A percentile compares a stretch with the other conserved stretches of the same genome.
phyloP scores from a whole-genome alignment of 164 flowering plant species.

The Tetrastigma voinierianum region DNA sequence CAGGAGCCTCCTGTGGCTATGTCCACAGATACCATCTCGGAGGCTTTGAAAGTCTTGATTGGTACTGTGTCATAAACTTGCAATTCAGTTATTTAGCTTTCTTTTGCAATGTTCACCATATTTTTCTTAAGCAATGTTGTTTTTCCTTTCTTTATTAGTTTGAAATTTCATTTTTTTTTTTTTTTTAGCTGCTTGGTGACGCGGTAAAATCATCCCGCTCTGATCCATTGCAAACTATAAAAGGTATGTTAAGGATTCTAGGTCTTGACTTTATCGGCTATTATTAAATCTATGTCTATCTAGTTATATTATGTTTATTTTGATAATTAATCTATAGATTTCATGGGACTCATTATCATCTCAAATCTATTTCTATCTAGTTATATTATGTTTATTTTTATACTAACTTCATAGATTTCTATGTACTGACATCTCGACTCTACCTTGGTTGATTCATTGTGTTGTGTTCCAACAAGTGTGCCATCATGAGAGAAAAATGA shows the following conservation, averaged over 20 bases:
- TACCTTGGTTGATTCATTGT: too few relatives aligned
- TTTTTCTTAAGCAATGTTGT: neutral
- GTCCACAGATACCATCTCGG: conserved; percentile 48
- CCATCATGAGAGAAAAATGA: too few relatives aligned
- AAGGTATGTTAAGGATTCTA: conserved; percentile 42
- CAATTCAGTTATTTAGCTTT: neutral
- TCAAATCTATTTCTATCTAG: too few relatives aligned
- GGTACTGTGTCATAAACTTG: conserved; percentile 38
- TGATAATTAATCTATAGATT: too few relatives aligned
- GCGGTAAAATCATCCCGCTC: conserved; percentile 71
- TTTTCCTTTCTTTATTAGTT: neutral
- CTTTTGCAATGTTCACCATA: neutral
- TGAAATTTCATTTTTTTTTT: neutral
- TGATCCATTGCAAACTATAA: conserved; percentile 80
- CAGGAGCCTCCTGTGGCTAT: conserved; percentile 54
- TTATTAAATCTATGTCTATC: too few relatives aligned
- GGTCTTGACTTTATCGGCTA: too few relatives aligned
- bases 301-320: too few relatives aligned
- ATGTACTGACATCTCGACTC: too few relatives aligned
- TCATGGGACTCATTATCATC: too few relatives aligned
- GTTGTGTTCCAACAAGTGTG: too few relatives aligned
- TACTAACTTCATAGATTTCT: too few relatives aligned
- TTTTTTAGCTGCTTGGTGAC: conserved; percentile 42
- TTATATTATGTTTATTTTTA: too few relatives aligned
- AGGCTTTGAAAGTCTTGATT: conserved; percentile 63